A percentile compares a stretch with the other conserved stretches of the same genome.
Evolutionary conservation across 331 rosid genomes (phyloP).

Genomic region (Malus hybrid): DNA sequence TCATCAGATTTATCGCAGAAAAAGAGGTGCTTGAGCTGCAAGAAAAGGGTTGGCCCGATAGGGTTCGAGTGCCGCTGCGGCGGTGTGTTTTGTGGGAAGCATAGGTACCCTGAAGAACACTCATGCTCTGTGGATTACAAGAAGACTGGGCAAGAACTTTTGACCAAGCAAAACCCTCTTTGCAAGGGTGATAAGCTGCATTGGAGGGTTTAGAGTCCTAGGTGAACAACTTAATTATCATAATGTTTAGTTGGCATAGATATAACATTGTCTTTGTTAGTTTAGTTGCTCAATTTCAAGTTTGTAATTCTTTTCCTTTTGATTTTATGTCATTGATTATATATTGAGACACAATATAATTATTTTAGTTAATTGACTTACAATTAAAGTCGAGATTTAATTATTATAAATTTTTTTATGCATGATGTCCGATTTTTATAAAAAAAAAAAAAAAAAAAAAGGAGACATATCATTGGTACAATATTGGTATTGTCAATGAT

Average conservation of each 20-base stretch:
- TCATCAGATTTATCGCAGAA: not conserved
- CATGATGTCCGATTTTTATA: no score
- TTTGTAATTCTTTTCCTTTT: not conserved
- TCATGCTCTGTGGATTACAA: slow-evolving; percentile 23
- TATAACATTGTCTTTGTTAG: not conserved
- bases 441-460: no score
- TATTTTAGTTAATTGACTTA: no score
- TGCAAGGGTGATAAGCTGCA: slow-evolving; percentile 4
- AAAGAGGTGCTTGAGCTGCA: slow-evolving; percentile 22
- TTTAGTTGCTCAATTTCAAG: not conserved
- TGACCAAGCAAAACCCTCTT: slow-evolving; percentile 17
- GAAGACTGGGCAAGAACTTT: not conserved
- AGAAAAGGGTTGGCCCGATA: slow-evolving; percentile 21
- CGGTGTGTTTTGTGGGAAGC: slow-evolving; percentile 30
- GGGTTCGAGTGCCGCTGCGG: slow-evolving; percentile 40
- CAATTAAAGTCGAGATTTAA: not conserved
- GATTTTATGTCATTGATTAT: not conserved
- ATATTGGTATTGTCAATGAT: not conserved
- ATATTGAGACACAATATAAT: not conserved
- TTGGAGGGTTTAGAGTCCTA: not conserved
- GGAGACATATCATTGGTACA: no score
- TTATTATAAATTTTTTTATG: not conserved
- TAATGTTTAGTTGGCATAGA: not conserved
- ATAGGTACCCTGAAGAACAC: slow-evolving; percentile 32
- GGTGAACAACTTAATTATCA: not conserved